Evolutionary conservation across 139 green algal genomes (phyloP), one percentile per base, ranked within the genome.

Genomic region (Mychonastes homosphaera): DNA sequence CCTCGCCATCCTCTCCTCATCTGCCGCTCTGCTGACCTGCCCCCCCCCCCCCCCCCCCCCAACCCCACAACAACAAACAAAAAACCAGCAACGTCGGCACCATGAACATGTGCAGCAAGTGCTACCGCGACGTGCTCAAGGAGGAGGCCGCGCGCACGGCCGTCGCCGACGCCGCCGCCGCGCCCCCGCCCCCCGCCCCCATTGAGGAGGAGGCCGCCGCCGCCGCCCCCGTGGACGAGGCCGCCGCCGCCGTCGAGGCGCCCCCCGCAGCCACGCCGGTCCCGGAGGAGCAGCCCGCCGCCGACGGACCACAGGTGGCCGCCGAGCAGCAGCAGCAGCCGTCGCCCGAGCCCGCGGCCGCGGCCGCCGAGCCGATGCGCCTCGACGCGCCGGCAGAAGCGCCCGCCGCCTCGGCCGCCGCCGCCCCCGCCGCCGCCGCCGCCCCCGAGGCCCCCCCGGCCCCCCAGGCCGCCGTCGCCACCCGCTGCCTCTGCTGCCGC

Each of bases 61-160:
- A n/a, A n/a, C n/a, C n/a, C n/a, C n/a, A n/a, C n/a, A n/a, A n/a
- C n/a, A n/a, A n/a, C n/a, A n/a, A n/a, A n/a, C n/a, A n/a, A n/a
- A n/a, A n/a, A n/a, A n/a, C n/a, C n/a, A n/a, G n/a, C n/a, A n/a
- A n/a, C n/a, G n/a, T n/a, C n/a, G n/a, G n/a, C n/a, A n/a, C n/a
- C n/a, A n/a, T n/a, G n/a, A n/a, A n/a, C 9, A 40, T 85, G 39
- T 89, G 81, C 68, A 77, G 58, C 38, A 89, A 89, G 46, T 89
- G 81, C 65, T 80, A 72, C 35, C 64, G 79, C 3, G 76, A 86
- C 21, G 53, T 53, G 26, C 47, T 64, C 40, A 21, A 32, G 6
- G 30, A 55, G 39, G 32, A 71, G 30, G 47, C 64, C 26, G 67
- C 60, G 33, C 26, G 33, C 35, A 63, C 51, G 23, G 46, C 56